Percentiles rank a stretch among this genome's conserved stretches.
These are phyloP conservation scores for Erythrophleum ivorense DNA, from an alignment of 331 rosid species.

Conservation along the genomic window DNA sequence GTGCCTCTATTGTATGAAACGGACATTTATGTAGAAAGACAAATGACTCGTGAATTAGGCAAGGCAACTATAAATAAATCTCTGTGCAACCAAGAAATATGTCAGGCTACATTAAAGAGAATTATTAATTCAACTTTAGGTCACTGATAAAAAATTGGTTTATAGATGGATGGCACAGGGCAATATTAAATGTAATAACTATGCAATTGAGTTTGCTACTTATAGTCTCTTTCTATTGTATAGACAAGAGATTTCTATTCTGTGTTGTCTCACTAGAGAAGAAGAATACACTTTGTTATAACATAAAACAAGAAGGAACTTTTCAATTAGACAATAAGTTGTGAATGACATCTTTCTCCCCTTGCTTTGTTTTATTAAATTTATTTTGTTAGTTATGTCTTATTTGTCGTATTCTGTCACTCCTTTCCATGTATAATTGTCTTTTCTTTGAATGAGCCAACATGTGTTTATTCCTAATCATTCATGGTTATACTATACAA, in stretches of 20 bases:
- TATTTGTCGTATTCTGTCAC: conserved; percentile 28
- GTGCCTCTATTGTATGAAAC: neutral
- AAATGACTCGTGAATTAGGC: conserved; percentile 24
- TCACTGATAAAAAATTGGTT: neutral
- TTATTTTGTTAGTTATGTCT: conserved; percentile 1
- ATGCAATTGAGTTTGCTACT: neutral
- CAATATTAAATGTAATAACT: conserved; percentile 24
- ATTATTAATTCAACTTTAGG: neutral
- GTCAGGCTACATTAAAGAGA: neutral
- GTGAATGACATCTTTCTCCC: conserved; percentile 14
- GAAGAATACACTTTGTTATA: conserved; percentile 32
- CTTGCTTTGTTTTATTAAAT: neutral
- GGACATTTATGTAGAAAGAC: conserved; percentile 14
- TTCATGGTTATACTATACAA: conserved; percentile 1
- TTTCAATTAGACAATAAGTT: neutral
- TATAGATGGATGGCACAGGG: conserved; percentile 22
- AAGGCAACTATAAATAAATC: conserved; percentile 20
- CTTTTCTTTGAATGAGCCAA: conserved; percentile 15
- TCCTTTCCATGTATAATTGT: conserved; percentile 29
- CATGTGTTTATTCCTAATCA: conserved; percentile 15
- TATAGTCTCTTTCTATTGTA: neutral
- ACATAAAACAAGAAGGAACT: conserved; percentile 7
- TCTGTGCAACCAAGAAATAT: conserved; percentile 20
- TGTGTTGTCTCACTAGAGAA: neutral
- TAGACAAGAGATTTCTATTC: neutral